These are phyloP conservation scores for Fusarium temperatum DNA, from an alignment of 2,329 filamentous ascomycete genomes.

Conservation along the genomic window DNA sequence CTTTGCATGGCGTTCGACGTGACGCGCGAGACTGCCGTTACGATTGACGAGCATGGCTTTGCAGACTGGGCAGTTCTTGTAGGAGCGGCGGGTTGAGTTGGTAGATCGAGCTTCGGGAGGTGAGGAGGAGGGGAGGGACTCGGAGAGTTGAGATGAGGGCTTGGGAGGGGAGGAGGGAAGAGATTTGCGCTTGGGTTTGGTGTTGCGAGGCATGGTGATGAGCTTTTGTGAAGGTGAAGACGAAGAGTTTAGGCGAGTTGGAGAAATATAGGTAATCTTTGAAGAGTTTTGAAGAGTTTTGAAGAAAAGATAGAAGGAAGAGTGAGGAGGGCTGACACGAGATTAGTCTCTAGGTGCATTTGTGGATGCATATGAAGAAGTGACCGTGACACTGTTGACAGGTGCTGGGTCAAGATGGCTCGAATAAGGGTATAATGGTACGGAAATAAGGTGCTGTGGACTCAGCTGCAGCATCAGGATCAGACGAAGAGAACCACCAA, in stretches of 20 bases:
- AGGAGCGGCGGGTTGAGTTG: background rate
- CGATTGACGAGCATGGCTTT: conserved; percentile 2
- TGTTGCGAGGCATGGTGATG: background rate
- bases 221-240: no score
- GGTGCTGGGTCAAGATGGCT: background rate
- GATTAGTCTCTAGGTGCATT: no score
- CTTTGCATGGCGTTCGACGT: conserved; percentile 12
- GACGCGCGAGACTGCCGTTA: background rate
- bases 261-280: rapidly evolving
- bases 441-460: background rate
- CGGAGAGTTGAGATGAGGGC: rapidly evolving
- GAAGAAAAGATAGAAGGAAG: rapidly evolving
- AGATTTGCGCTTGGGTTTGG: background rate
- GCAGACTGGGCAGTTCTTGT: conserved; percentile 5
- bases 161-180: background rate
- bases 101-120: rapidly evolving
- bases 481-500: rapidly evolving
- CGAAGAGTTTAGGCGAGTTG: no score
- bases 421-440: background rate
- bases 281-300: background rate
- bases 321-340: rapidly evolving
- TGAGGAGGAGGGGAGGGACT: rapidly evolving
- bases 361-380: no score
- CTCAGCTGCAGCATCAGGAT: no score
- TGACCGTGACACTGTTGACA: background rate